phyloP scores from a whole-genome alignment of 352 stramenopile species.

The Pythium phragmitis region DNA sequence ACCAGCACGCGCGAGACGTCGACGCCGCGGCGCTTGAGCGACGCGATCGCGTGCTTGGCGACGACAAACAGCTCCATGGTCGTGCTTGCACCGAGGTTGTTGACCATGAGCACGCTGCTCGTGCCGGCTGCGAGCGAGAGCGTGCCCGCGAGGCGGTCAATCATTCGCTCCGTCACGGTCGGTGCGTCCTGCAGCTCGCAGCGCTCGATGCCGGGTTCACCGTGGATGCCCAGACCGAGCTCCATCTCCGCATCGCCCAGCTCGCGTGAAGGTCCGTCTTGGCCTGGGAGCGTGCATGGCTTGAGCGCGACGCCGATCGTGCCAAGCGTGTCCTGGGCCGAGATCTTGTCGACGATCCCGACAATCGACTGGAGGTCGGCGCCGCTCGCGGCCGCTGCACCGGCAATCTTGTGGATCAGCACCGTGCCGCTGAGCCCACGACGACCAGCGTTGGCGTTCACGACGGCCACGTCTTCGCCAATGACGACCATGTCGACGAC shows the following conservation, averaged over 20 bases:
- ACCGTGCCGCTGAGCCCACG: conserved; percentile 96
- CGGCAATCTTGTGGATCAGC: conserved; percentile 96
- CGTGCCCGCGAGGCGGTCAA: conserved; percentile 52
- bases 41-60: conserved; percentile 72
- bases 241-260: conserved; percentile 83
- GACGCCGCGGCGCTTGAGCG: conserved; percentile 56
- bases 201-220: conserved; percentile 84
- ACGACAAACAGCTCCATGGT: conserved; percentile 96
- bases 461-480: conserved; percentile 90
- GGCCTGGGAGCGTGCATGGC: conserved; percentile 93
- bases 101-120: conserved; percentile 90
- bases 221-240: conserved; percentile 96
- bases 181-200: conserved; percentile 53
- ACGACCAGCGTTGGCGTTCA: conserved; percentile 95
- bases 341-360: conserved; percentile 58
- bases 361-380: conserved; percentile 77
- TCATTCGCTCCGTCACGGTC: conserved; percentile 46
- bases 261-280: conserved; percentile 56
- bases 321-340: conserved; percentile 66
- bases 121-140: conserved; percentile 39
- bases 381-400: conserved; percentile 83
- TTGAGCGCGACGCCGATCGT: conserved; percentile 96
- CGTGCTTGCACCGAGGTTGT: conserved; percentile 95
- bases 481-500: conserved; percentile 95
- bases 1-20: conserved; percentile 88